Conservation (phyloP, 169 alveolate species). For the Amoebophrya sp. region DNA sequence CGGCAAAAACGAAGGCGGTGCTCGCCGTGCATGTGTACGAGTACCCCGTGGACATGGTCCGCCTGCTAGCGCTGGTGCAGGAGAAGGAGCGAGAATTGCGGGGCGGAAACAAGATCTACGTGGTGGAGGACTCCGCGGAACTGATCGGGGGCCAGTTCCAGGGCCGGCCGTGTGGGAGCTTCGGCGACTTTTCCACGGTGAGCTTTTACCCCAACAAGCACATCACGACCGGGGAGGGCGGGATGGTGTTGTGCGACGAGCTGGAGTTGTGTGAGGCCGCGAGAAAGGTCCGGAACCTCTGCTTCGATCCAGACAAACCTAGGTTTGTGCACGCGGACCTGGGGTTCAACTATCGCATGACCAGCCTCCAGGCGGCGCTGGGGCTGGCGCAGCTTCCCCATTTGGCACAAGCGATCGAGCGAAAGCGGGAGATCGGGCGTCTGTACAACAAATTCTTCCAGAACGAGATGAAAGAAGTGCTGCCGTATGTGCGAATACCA, state of each 20-base stretch:
- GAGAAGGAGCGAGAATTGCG: no score
- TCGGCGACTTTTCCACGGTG: background rate
- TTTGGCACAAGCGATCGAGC: background rate
- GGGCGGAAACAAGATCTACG: background rate
- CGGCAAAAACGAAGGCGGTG: background rate
- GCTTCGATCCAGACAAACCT: background rate
- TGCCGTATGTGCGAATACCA: background rate
- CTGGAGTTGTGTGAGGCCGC: background rate
- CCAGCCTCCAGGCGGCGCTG: background rate
- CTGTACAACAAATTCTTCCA: background rate
- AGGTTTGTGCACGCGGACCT: background rate
- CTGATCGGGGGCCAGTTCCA: background rate
- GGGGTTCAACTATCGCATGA: background rate
- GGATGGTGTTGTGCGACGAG: background rate
- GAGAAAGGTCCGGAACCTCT: background rate
- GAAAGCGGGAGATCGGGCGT: background rate
- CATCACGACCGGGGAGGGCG: conserved; percentile 21
- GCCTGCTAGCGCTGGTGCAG: no score
- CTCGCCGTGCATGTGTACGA: conserved; percentile 6
- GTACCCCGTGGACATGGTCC: background rate
- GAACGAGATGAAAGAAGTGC: background rate
- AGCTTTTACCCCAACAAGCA: background rate
- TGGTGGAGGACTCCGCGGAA: background rate
- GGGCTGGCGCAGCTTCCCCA: background rate
- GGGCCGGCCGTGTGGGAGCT: background rate